phyloP scores from a whole-genome alignment of 1,284 basidiomycete species.

The Austroboletus niveus region DNA sequence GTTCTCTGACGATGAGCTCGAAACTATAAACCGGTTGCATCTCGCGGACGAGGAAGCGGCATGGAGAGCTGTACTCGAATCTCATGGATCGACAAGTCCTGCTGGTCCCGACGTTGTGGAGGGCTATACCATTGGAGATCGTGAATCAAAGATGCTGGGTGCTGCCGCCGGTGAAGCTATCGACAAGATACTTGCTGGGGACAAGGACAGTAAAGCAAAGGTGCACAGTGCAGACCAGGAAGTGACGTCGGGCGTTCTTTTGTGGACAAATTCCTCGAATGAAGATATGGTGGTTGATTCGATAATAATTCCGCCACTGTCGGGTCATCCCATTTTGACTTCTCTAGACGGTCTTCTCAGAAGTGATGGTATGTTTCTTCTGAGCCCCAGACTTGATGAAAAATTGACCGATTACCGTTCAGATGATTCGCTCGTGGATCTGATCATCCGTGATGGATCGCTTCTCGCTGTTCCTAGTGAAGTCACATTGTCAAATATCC shows the following conservation, averaged over 20 bases:
- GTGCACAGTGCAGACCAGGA: constrained; percentile 1
- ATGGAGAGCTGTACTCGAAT: constrained; percentile 33
- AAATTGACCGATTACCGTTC: not conserved
- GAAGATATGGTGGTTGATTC: constrained; percentile 29
- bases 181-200: constrained; percentile 39
- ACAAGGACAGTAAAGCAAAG: constrained; percentile 31
- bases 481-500: constrained; percentile 31
- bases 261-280: constrained; percentile 35
- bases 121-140: constrained; percentile 31
- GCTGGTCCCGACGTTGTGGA: constrained; percentile 19
- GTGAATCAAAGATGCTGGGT: constrained; percentile 35
- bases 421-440: constrained; percentile 42
- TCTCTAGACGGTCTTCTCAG: constrained; percentile 35
- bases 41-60: constrained; percentile 41
- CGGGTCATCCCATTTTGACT: constrained; percentile 31
- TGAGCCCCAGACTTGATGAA: not conserved
- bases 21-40: constrained; percentile 20
- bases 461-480: constrained; percentile 31
- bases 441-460: constrained; percentile 43
- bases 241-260: constrained; percentile 35
- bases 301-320: constrained; percentile 8
- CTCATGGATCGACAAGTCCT: constrained; percentile 25
- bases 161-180: constrained; percentile 32
- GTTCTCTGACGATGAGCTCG: constrained; percentile 39
- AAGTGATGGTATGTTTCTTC: constrained; percentile 36